Evolutionary conservation across 176 grass and related monocot genomes (phyloP), one percentile per base, ranked within the genome.

Genomic region (Aegilops umbellulata): DNA sequence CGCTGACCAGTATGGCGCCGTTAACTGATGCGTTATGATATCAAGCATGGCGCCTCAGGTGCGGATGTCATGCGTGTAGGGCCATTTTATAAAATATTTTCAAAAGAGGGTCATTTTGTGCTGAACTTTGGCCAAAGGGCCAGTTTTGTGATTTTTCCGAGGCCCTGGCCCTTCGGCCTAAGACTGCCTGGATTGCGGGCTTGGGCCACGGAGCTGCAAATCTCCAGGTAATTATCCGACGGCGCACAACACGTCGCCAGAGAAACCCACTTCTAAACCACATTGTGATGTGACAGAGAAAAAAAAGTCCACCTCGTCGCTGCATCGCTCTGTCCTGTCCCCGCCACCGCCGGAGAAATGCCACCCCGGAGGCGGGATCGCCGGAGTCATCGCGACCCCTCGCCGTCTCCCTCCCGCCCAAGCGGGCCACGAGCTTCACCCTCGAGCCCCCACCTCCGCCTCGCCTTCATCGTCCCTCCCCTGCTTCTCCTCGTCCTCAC

Each of bases 351-450:
- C 63, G 36, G 83, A 83, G 80, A 87, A 82, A 94, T 95, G 93
- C 81, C 90, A 68, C 60, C 88, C 8, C 87, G 88, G 91, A 85
- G 96, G 84, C 86, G 93, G 80, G 88, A 98, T 81, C 93, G 86
- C 84, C 86, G 92, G 57, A 89, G 85, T 58, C 83, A 55, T 60
- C 80, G 66, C 77, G 77, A 83, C 77, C 73, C 83, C 25, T 78
- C 70, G 49, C 89, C 81, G 38, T 65, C 78, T 49, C 49, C 68
- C 31, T 61, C 83, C 61, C 35, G 6, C n/a, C 32, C 81, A 22
- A 83, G 13, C 55, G 6, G 32, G 22, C 49, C 74, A 34, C 51
- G 71, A 53, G 42, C 83, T 14, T 24, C 35, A 24, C 47, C 78
- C 78, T 86, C 62, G 17, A 26, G 15, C 12, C 1, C 44, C 58